Evolutionary conservation across 139 green algal genomes (phyloP).

Genomic region (Chlorella sorokiniana): DNA sequence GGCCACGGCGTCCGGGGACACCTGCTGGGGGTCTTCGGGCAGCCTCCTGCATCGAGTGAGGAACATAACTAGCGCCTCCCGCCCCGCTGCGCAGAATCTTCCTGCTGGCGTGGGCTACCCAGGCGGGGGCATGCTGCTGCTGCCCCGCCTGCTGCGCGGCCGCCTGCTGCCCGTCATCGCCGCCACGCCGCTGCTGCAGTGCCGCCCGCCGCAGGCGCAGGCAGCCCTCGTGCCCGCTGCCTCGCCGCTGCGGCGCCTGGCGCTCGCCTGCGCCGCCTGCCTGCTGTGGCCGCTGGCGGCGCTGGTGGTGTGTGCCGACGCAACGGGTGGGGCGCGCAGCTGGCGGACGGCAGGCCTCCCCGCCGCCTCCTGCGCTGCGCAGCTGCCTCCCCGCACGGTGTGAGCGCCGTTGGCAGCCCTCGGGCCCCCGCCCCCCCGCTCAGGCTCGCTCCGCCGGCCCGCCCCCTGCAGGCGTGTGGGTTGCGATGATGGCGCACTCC

Average conservation of each 20-base stretch:
- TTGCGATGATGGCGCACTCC: conserved; percentile 4
- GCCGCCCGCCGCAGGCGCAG: neutral
- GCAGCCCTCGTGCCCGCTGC: no score
- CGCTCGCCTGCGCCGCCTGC: neutral
- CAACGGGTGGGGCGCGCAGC: neutral
- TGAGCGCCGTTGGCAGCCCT: neutral
- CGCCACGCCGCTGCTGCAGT: conserved; percentile 13
- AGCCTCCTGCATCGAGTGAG: neutral
- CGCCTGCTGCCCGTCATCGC: conserved; percentile 3
- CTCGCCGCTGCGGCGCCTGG: neutral
- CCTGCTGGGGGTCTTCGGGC: neutral
- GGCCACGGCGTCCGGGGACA: neutral
- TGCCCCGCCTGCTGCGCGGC: conserved; percentile 28
- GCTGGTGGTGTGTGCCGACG: neutral
- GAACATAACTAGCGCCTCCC: neutral
- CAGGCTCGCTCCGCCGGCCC: no score
- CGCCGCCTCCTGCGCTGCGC: neutral
- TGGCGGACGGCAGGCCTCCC: neutral
- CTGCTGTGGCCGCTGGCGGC: conserved; percentile 5
- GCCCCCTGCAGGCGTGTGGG: conserved; percentile 24
- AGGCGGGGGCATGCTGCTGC: conserved; percentile 41
- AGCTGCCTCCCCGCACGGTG: neutral
- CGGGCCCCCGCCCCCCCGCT: no score
- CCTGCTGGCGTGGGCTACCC: conserved; percentile 15
- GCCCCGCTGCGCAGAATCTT: conserved; percentile 37